Percentiles rank a stretch among this genome's conserved stretches.
phyloP scores from a whole-genome alignment of 768 basidiomycete species.

The Agaricus blazei region DNA sequence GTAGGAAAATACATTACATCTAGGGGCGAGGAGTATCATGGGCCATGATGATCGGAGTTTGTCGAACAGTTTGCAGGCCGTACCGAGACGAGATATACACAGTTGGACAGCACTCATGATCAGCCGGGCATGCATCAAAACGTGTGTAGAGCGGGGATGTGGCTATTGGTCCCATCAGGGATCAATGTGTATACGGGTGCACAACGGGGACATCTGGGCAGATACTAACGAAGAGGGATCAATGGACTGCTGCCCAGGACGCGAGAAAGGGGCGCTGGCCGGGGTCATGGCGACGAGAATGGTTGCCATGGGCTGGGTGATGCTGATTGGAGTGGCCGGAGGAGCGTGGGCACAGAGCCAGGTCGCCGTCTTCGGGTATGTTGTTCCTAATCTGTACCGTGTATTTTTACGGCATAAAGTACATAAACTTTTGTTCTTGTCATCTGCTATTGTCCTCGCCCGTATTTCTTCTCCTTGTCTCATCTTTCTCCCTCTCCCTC shows the following conservation, averaged over 20 bases:
- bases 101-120: not conserved
- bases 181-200: constrained; percentile 6
- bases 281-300: constrained; percentile 1
- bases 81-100: not conserved
- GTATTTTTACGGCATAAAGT: constrained; percentile 11
- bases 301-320: constrained; percentile 10
- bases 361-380: not conserved
- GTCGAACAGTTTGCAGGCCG: not conserved
- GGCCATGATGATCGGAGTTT: too few species aligned
- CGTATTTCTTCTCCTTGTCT: constrained; percentile 5
- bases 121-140: not conserved
- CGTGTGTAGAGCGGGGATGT: not conserved
- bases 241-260: not conserved
- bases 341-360: not conserved
- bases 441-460: constrained; percentile 12
- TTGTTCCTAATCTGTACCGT: constrained; percentile 11
- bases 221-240: constrained; percentile 2
- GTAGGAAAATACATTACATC: too few species aligned
- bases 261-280: too few species aligned
- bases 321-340: constrained; percentile 2
- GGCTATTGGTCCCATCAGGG: constrained; percentile 4
- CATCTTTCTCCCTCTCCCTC: constrained; percentile 10
- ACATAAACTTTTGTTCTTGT: constrained; percentile 12
- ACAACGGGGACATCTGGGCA: constrained; percentile 8
- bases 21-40: too few species aligned